Conservation (phyloP, 768 basidiomycete genomes). For the Lenzites betulinus region DNA sequence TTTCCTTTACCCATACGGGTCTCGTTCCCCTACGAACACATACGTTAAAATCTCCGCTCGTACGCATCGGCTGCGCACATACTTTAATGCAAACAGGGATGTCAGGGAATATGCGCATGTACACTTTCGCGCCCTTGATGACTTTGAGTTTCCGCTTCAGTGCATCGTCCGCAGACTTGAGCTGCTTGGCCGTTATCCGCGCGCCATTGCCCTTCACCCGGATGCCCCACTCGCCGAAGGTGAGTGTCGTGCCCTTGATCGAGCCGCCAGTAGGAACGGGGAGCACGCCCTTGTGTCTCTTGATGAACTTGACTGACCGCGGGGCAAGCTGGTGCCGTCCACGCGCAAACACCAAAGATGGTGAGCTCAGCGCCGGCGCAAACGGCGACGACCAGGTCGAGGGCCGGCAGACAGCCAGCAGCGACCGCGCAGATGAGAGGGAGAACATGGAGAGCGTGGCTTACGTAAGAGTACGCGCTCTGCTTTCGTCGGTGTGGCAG, state of each 20-base stretch:
- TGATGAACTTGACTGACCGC: constrained; percentile 77
- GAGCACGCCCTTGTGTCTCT: constrained; percentile 88
- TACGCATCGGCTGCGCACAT: constrained; percentile 15
- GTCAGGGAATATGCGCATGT: constrained; percentile 91
- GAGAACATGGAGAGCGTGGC: constrained; percentile 32
- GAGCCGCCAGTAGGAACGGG: constrained; percentile 90
- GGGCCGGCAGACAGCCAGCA: constrained; percentile 30
- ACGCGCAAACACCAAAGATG: constrained; percentile 27
- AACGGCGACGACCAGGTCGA: constrained; percentile 20
- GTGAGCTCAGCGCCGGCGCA: constrained; percentile 3
- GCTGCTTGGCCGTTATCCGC: constrained; percentile 86
- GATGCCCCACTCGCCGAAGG: constrained; percentile 91
- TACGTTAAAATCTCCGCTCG: background rate
- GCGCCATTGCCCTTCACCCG: constrained; percentile 82
- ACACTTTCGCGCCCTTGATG: constrained; percentile 87
- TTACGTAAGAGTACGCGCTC: constrained; percentile 16
- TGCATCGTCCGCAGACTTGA: constrained; percentile 83
- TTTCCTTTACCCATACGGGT: constrained; percentile 99
- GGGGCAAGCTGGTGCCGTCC: constrained; percentile 70
- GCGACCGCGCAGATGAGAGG: constrained; percentile 31
- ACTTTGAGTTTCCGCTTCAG: constrained; percentile 88
- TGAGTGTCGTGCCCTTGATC: constrained; percentile 88
- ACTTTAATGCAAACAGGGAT: constrained; percentile 98
- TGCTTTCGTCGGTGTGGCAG: background rate
- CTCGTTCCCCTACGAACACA: constrained; percentile 76